Base-by-base conservation (phyloP, 2,329 filamentous ascomycete genomes). In the Teratosphaeriaceae sp. region DNA sequence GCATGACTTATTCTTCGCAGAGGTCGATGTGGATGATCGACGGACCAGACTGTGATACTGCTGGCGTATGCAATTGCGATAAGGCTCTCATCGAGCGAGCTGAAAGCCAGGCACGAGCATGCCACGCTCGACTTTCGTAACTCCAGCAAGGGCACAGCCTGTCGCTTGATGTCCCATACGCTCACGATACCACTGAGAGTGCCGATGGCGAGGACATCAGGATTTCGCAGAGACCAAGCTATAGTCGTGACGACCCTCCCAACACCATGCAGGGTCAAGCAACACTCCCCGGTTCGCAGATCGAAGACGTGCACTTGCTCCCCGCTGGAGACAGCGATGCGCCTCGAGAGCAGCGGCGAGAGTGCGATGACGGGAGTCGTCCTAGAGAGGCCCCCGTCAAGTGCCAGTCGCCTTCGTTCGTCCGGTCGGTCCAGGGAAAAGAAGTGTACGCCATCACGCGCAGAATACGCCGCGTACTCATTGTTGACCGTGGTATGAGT, bases 391-490 rank as follows among this genome's bases (percentile, higher is more conserved):
- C 33, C 33, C 18, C 4, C 33, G 15, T 20, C 5, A 19, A 20
- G 6, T 11, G 13, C 3, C 29, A 31, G 5, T 6, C 29, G 29
- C 13, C 18, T 2, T 13, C 13, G 13, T 3, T 31, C 20, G 4
- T 21, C 23, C 23, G 3, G 6, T 9, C 26, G n/a, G 22, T 26
- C 36, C 13, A 56, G 40, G 16, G 39, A 31, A 11, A 44, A 41
- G 9, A 47, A 42, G 42, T 40, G 41, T 3, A 52, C 45, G 18
- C 52, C 54, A 8, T 49, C 20, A 12, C 33, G n/a, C 9, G 43
- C 33, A 20, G 49, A 40, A 38, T 42, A 49, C 24, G 54, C 54
- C 12, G 47, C 46, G 40, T 56, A 52, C 21, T 43, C 35, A 16
- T 44, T 42, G 40, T 52, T 36, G 7, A 36, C 9, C 11, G 33